phyloP scores from a whole-genome alignment of 2,329 filamentous ascomycete species.

The Trichophyton schoenleinii region DNA sequence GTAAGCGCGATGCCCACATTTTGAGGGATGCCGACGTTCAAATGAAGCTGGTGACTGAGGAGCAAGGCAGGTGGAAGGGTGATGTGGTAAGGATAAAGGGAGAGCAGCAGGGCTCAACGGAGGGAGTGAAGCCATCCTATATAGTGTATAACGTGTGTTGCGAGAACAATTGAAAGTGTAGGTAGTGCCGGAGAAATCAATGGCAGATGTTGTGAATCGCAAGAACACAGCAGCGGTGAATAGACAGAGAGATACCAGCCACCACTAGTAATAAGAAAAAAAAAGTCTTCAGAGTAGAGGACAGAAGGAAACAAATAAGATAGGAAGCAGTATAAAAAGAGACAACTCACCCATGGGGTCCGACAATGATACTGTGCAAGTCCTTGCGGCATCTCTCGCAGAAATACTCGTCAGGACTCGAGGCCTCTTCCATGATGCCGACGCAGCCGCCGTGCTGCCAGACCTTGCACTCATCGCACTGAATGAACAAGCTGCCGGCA shows the following conservation, averaged over 20 bases:
- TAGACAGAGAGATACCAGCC: background rate
- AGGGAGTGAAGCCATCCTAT: background rate
- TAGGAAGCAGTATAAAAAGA: no score
- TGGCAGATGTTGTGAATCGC: background rate
- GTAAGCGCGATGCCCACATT: slow-evolving; percentile 21
- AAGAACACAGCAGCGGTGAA: background rate
- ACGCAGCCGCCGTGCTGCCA: slow-evolving; percentile 99
- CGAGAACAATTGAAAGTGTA: background rate
- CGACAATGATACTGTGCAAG: slow-evolving; percentile 69
- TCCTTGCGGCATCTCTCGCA: slow-evolving; percentile 91
- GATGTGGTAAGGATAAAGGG: background rate
- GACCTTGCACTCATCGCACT: slow-evolving; percentile 94
- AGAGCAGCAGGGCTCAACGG: background rate
- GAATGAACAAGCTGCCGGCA: slow-evolving; percentile 87
- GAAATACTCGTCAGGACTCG: slow-evolving; percentile 92
- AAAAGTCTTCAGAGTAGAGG: background rate
- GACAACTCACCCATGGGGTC: slow-evolving; percentile 66
- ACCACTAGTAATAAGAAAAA: background rate
- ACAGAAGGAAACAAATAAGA: slow-evolving; percentile 5
- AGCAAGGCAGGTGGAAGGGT: no score
- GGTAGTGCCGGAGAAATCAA: background rate
- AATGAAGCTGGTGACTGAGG: background rate
- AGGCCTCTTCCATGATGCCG: slow-evolving; percentile 86
- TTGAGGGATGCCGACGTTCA: background rate
- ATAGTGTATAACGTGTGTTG: background rate